phyloP scores from a whole-genome alignment of 1,284 basidiomycete genomes.

The Austropuccinia psidii region DNA sequence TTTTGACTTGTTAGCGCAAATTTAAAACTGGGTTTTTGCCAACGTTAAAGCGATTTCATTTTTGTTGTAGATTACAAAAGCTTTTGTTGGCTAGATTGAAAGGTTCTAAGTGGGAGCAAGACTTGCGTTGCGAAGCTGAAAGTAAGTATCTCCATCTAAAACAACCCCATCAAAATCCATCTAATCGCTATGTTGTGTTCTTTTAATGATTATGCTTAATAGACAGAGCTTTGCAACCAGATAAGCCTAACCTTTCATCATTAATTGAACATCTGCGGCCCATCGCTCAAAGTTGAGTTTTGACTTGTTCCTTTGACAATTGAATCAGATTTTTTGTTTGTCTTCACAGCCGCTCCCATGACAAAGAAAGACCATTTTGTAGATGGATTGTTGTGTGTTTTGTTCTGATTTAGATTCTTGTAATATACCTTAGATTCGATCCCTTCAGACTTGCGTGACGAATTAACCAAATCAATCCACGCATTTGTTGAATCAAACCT shows the following conservation, averaged over 20 bases:
- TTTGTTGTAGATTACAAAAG: slow-evolving; percentile 18
- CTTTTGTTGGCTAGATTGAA: neutral
- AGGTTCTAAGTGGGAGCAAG: slow-evolving; percentile 29
- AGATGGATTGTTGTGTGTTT: too few relatives aligned
- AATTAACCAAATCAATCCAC: too few relatives aligned
- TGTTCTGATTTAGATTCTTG: too few relatives aligned
- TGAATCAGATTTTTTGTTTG: too few relatives aligned
- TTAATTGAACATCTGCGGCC: slow-evolving; percentile 24
- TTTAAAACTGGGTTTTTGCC: neutral
- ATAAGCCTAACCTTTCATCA: neutral
- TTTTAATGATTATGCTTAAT: too few relatives aligned
- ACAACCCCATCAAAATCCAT: too few relatives aligned
- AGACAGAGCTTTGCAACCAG: slow-evolving; percentile 4
- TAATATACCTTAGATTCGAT: too few relatives aligned
- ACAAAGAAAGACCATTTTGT: too few relatives aligned
- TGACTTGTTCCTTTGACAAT: neutral
- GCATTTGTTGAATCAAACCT: too few relatives aligned
- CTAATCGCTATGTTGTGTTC: neutral
- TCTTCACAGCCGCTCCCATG: too few relatives aligned
- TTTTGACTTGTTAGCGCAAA: neutral
- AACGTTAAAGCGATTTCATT: neutral
- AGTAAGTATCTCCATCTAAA: neutral
- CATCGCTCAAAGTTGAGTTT: slow-evolving; percentile 28
- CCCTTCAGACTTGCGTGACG: too few relatives aligned
- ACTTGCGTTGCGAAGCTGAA: slow-evolving; percentile 26